A percentile compares a stretch with the other conserved stretches of the same genome.
Evolutionary conservation across 441 rosid genomes (phyloP).

Genomic region (Raphanus hybrid): DNA sequence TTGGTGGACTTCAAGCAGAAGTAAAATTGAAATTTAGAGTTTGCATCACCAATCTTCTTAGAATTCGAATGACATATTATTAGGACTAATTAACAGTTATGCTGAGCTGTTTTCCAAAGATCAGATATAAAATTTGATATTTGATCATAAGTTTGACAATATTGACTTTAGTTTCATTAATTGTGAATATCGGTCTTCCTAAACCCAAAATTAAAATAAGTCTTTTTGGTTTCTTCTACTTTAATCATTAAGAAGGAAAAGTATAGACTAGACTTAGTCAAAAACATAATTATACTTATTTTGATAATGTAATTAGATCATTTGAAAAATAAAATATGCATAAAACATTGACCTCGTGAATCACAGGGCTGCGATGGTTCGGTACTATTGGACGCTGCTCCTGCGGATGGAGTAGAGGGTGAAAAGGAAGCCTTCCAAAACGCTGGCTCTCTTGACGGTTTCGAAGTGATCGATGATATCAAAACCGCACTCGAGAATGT

Average conservation of each 20-base stretch:
- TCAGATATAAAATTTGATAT: background rate
- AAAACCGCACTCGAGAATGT: constrained; percentile 52
- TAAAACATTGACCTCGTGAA: constrained; percentile 1
- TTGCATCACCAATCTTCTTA: background rate
- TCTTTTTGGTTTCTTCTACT: background rate
- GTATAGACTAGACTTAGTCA: background rate
- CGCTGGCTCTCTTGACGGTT: constrained; percentile 47
- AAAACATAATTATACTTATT: background rate
- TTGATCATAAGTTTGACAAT: background rate
- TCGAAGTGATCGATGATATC: constrained; percentile 51
- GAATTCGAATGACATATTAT: background rate
- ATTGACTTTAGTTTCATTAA: constrained; percentile 17
- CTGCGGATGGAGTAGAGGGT: constrained; percentile 49
- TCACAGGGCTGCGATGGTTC: constrained; percentile 69
- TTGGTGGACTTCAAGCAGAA: background rate
- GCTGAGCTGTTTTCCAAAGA: background rate
- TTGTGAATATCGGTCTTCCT: constrained; percentile 9
- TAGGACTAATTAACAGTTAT: background rate
- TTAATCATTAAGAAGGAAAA: constrained; percentile 5
- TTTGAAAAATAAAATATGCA: background rate
- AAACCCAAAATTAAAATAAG: constrained; percentile 8
- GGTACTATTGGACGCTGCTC: constrained; percentile 50
- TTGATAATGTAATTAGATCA: background rate
- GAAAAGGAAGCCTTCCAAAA: constrained; percentile 53
- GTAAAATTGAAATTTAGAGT: background rate